Evolutionary conservation across 2,329 filamentous ascomycete genomes (phyloP).

Genomic region (Falciphora oryzae): DNA sequence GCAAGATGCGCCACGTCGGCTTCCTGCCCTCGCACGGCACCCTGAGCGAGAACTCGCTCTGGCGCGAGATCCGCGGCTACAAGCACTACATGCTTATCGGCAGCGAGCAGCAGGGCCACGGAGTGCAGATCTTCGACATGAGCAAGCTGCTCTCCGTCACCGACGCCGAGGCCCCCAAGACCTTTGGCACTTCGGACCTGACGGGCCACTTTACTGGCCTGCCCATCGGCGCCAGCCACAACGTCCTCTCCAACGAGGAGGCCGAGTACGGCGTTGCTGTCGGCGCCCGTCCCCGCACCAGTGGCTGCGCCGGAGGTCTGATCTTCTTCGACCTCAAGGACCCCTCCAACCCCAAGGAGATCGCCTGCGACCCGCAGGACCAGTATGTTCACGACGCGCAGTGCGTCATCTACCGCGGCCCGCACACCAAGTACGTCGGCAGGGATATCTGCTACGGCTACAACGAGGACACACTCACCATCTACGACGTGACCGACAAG

Average conservation of each 20-base stretch:
- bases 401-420: slow-evolving; percentile 48
- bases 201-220: slow-evolving; percentile 10
- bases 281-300: slow-evolving; percentile 30
- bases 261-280: slow-evolving; percentile 38
- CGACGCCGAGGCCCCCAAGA: slow-evolving; percentile 30
- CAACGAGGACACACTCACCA: slow-evolving; percentile 46
- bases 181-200: slow-evolving; percentile 5
- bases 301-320: slow-evolving; percentile 23
- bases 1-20: slow-evolving; percentile 47
- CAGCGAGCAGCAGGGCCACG: slow-evolving; percentile 41
- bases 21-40: slow-evolving; percentile 38
- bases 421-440: slow-evolving; percentile 40
- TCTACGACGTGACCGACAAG: slow-evolving; percentile 48
- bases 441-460: slow-evolving; percentile 52
- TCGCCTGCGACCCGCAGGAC: slow-evolving; percentile 48
- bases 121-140: slow-evolving; percentile 60
- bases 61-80: slow-evolving; percentile 45
- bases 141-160: slow-evolving; percentile 43
- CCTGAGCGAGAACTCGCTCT: slow-evolving; percentile 21
- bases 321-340: slow-evolving; percentile 54
- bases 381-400: slow-evolving; percentile 59
- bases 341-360: slow-evolving; percentile 43
- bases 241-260: slow-evolving; percentile 10
- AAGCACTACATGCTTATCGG: slow-evolving; percentile 33
- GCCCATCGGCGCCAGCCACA: slow-evolving; percentile 9